Conservation (phyloP, 257 asterid species). For the Scutellaria galericulata region DNA sequence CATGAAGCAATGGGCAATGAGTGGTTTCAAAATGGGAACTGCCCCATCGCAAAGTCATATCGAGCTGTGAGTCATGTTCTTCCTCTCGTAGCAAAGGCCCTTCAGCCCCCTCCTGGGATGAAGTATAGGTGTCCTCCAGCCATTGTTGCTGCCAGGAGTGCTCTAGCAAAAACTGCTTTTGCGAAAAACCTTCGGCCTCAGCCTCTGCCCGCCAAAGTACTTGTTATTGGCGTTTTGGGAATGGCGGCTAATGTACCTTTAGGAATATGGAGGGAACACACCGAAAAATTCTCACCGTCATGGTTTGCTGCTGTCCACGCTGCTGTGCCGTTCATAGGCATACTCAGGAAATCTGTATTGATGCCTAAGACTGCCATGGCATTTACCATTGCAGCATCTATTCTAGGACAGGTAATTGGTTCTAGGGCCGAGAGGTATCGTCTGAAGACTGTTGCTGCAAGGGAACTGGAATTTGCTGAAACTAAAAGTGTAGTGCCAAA, state of each 20-base stretch:
- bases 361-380: slow-evolving; percentile 98
- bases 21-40: slow-evolving; percentile 85
- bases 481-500: slow-evolving; percentile 32
- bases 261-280: slow-evolving; percentile 96
- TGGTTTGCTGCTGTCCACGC: slow-evolving; percentile 97
- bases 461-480: slow-evolving; percentile 39
- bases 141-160: slow-evolving; percentile 78
- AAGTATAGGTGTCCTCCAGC: slow-evolving; percentile 79
- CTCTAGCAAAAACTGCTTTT: slow-evolving; percentile 76
- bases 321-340: slow-evolving; percentile 90
- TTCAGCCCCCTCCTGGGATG: slow-evolving; percentile 89
- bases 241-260: slow-evolving; percentile 90
- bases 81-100: slow-evolving; percentile 82
- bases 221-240: slow-evolving; percentile 75
- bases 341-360: slow-evolving; percentile 81
- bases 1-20: slow-evolving; percentile 82
- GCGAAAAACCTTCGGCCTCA: slow-evolving; percentile 91
- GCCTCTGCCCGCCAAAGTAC: slow-evolving; percentile 75
- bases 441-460: slow-evolving; percentile 55
- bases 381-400: slow-evolving; percentile 86
- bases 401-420: slow-evolving; percentile 89
- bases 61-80: slow-evolving; percentile 79
- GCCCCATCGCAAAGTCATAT: slow-evolving; percentile 93
- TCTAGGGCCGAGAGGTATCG: slow-evolving; percentile 89
- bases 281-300: slow-evolving; percentile 78